Percentiles rank a stretch among this genome's conserved stretches.
These are phyloP conservation scores for Chrysophaeum taylorii DNA, from an alignment of 352 stramenopile species.

Conservation along the genomic window DNA sequence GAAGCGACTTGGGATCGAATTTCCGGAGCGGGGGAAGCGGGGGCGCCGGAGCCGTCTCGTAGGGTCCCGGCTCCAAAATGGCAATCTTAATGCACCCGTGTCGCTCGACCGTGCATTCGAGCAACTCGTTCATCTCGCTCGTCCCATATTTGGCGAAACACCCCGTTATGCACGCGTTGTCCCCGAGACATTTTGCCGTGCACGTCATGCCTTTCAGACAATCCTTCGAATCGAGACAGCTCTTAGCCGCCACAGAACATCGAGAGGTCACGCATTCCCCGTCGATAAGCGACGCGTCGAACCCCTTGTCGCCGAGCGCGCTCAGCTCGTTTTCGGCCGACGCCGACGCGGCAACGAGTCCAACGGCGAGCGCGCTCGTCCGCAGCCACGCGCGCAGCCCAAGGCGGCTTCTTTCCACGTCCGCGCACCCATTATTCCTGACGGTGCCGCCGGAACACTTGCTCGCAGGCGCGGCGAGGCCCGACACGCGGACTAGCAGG, in stretches of 20 bases:
- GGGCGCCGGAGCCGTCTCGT: constrained; percentile 38
- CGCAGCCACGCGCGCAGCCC: too few relatives aligned
- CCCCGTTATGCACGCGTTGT: constrained; percentile 64
- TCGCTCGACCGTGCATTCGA: constrained; percentile 68
- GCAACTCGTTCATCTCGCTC: constrained; percentile 55
- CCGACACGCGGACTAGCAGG: too few relatives aligned
- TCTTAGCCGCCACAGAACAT: constrained; percentile 51
- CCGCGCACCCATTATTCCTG: too few relatives aligned
- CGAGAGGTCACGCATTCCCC: constrained; percentile 47
- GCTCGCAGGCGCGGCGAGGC: too few relatives aligned
- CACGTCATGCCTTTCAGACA: constrained; percentile 67
- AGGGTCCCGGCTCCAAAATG: constrained; percentile 46
- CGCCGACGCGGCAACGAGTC: constrained; percentile 33
- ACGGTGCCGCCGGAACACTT: too few relatives aligned
- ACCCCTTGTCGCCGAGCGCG: constrained; percentile 39
- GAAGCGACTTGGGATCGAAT: constrained; percentile 52
- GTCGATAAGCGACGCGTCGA: constrained; percentile 54
- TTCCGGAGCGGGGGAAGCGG: constrained; percentile 41
- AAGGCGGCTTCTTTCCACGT: too few relatives aligned
- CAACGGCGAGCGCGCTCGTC: too few relatives aligned
- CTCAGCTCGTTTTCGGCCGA: constrained; percentile 53
- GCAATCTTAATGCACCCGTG: constrained; percentile 61
- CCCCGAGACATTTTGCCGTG: constrained; percentile 62
- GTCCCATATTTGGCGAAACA: constrained; percentile 67
- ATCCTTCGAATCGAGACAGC: constrained; percentile 50